Evolutionary conservation across 73 alveolate species (phyloP), one percentile per base, ranked within the genome.

Genomic region (Paraurostyla sp.): DNA sequence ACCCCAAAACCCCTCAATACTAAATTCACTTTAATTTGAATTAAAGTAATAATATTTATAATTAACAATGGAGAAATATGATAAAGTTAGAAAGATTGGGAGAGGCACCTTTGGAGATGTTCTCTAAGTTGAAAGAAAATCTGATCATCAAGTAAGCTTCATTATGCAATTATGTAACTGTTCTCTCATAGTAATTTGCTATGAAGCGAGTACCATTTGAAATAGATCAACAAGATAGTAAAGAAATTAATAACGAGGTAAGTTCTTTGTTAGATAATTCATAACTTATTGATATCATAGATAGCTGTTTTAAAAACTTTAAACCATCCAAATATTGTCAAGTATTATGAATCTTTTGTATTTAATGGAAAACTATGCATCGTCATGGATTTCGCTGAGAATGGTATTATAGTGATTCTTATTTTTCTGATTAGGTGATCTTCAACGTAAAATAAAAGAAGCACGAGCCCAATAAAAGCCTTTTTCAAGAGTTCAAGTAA

Each of bases 361-460:
- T 62, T 58, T 69, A 90, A 92, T 30, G 85, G 91, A 13, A 83
- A 76, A 43, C 84, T 93, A 20, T 93, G 97, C 71, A 93, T 93
- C 20, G 89, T 93, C 0, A 93, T 90, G 95, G 97, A 93, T 41
- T 93, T 83, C 63, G 97, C 97, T 38, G 91, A 90, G 63, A 91
- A 91, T 49, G 92, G 97, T 90, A 92, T 27, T n/a, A 2, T 57
- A 35, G 35, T 40, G 25, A 7, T 0, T 23, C 42, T 41, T 3
- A 41, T 36, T 6, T 7, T 33, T 32, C 27, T n/a, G n/a, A 69
- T 69, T 23, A 92, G 94, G 87, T 30, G 95, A 88, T 71, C 90
- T 92, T 0, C 75, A 69, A 30, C 33, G 45, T 36, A 71, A 56
- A 52, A 50, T 85, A 27, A 85, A 85, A 78, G 87, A 62, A 46